A percentile compares a stretch with the other conserved stretches of the same genome.
These are phyloP conservation scores for Prinsepia uniflora DNA, from an alignment of 306 rosid genomes.

Conservation along the genomic window DNA sequence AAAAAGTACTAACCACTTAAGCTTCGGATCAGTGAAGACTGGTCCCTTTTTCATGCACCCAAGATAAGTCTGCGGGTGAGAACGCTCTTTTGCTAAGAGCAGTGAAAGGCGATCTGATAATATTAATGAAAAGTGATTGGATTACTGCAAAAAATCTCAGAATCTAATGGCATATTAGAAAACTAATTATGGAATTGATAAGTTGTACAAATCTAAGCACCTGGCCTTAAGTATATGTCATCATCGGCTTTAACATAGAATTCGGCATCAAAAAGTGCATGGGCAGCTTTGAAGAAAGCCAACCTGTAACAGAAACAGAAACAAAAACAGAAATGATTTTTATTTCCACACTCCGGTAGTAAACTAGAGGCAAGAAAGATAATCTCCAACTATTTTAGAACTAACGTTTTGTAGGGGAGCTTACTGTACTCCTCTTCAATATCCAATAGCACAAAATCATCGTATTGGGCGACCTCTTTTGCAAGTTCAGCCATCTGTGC, in stretches of 20 bases:
- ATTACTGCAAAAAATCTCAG: conserved; percentile 19
- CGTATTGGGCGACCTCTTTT: conserved; percentile 64
- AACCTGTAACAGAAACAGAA: conserved; percentile 49
- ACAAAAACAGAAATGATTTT: conserved; percentile 3
- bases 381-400: conserved; percentile 30
- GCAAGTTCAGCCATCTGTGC: conserved; percentile 65
- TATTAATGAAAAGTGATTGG: conserved; percentile 27
- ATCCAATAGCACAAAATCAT: conserved; percentile 85
- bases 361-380: conserved; percentile 14
- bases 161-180: conserved; percentile 14
- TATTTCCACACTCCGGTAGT: conserved; percentile 10
- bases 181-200: conserved; percentile 7
- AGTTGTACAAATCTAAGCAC: conserved; percentile 31
- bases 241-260: conserved; percentile 96
- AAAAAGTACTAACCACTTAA: conserved; percentile 71
- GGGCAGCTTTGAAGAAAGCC: conserved; percentile 96
- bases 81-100: conserved; percentile 69
- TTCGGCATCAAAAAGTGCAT: conserved; percentile 77
- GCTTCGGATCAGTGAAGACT: conserved; percentile 90
- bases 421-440: conserved; percentile 97
- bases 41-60: conserved; percentile 99
- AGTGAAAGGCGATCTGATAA: conserved; percentile 84
- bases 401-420: conserved; percentile 99
- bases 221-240: conserved; percentile 96
- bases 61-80: conserved; percentile 86